Evolutionary conservation across 768 basidiomycete genomes (phyloP).

Genomic region (Auricularia sp.): DNA sequence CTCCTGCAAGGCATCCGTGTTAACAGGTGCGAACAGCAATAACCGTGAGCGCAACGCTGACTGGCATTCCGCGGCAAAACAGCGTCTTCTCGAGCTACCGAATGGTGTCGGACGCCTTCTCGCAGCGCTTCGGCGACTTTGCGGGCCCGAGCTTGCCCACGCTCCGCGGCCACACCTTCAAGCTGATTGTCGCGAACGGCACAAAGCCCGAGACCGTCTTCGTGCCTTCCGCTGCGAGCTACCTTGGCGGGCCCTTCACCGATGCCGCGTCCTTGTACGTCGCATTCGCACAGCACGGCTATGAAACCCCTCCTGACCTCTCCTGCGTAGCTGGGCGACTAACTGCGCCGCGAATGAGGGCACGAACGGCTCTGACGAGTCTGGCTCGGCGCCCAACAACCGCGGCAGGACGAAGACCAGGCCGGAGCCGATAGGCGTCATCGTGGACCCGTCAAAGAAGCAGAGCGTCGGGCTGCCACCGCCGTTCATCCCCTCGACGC

Average conservation of each 20-base stretch:
- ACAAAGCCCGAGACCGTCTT: constrained; percentile 38
- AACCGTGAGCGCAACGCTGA: neutral
- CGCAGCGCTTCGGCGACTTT: constrained; percentile 48
- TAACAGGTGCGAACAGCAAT: constrained; percentile 25
- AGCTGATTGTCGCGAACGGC: constrained; percentile 35
- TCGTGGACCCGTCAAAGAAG: constrained; percentile 33
- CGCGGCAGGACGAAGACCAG: constrained; percentile 7
- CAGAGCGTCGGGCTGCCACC: constrained; percentile 37
- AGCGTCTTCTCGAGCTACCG: constrained; percentile 50
- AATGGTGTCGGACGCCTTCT: constrained; percentile 33
- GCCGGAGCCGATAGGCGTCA: constrained; percentile 19
- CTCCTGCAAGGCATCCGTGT: constrained; percentile 42
- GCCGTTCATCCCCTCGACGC: constrained; percentile 38
- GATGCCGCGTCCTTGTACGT: constrained; percentile 44
- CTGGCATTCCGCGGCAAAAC: neutral
- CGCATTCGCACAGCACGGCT: neutral
- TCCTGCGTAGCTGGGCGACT: constrained; percentile 37
- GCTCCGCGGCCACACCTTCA: constrained; percentile 38
- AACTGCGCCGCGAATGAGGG: constrained; percentile 44
- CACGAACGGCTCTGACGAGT: constrained; percentile 43
- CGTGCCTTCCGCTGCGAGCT: constrained; percentile 45
- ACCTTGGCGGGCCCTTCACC: constrained; percentile 38
- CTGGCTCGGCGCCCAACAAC: constrained; percentile 15
- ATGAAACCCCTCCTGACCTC: constrained; percentile 4
- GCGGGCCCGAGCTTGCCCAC: constrained; percentile 44